phyloP scores from a whole-genome alignment of 345 rosid genomes.

The Leavenworthia alabamica region DNA sequence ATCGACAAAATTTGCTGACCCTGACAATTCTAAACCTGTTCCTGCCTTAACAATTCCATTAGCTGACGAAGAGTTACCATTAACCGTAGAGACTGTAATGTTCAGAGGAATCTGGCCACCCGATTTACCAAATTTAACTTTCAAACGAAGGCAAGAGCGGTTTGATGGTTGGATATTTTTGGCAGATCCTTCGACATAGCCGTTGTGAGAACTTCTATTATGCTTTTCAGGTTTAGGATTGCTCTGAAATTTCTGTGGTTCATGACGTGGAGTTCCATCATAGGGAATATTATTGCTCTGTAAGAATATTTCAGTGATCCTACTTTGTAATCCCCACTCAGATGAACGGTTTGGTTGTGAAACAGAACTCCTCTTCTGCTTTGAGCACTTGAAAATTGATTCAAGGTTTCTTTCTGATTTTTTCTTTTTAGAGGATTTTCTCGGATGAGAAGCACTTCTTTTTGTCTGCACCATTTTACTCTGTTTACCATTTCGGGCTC shows the following conservation, averaged over 20 bases:
- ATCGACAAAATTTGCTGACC: constrained; percentile 18
- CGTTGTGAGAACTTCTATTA: constrained; percentile 23
- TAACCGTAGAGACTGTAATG: constrained; percentile 34
- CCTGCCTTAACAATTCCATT: constrained; percentile 25
- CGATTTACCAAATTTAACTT: constrained; percentile 71
- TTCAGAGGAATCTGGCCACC: constrained; percentile 36
- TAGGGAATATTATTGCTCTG: constrained; percentile 34
- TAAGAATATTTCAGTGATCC: constrained; percentile 40
- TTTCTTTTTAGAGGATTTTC: constrained; percentile 35
- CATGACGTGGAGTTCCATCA: constrained; percentile 34
- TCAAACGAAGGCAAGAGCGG: constrained; percentile 56
- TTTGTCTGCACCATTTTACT: constrained; percentile 35
- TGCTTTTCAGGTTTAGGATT: constrained; percentile 33
- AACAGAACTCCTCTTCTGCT: constrained; percentile 64
- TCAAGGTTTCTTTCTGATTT: constrained; percentile 32
- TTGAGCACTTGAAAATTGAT: constrained; percentile 37
- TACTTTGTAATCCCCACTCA: constrained; percentile 58
- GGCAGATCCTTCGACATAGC: constrained; percentile 32
- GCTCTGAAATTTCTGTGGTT: constrained; percentile 33
- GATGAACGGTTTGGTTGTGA: constrained; percentile 64
- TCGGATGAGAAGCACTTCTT: constrained; percentile 36
- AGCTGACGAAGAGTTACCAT: constrained; percentile 32
- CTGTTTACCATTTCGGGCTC: constrained; percentile 39
- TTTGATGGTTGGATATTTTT: constrained; percentile 35
- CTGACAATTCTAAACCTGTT: constrained; percentile 30